phyloP scores from a whole-genome alignment of 108 stramenopile species.

The Cyclostephanos tholiformis region DNA sequence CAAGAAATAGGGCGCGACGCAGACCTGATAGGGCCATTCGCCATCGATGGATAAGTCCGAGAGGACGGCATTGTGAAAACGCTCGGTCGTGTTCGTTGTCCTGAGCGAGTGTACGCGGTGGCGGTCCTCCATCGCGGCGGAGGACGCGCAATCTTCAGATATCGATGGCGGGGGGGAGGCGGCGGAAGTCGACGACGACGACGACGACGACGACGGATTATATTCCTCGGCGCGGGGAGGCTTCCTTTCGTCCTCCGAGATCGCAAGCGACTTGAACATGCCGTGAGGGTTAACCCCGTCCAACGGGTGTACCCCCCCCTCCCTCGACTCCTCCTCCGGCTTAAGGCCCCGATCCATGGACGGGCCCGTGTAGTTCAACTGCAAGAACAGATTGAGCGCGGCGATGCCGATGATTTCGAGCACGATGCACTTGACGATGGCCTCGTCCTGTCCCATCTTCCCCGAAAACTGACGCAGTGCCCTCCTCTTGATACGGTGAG shows the following conservation, averaged over 20 bases:
- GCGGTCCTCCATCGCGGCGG: conserved; percentile 1
- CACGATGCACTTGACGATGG: conserved; percentile 47
- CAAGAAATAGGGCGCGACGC: conserved; percentile 68
- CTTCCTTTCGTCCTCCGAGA: conserved; percentile 16
- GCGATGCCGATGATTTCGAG: conserved; percentile 72
- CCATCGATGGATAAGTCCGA: conserved; percentile 73
- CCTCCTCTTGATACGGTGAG: conserved; percentile 46
- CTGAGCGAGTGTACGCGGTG: conserved; percentile 13
- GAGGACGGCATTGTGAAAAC: conserved; percentile 72
- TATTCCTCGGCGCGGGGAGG: not conserved
- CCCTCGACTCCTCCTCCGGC: conserved; percentile 28
- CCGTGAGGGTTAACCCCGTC: conserved; percentile 70
- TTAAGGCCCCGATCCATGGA: conserved; percentile 49
- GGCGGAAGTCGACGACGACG: not conserved
- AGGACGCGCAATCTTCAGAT: conserved; percentile 9
- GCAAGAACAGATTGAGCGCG: conserved; percentile 82
- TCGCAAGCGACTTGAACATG: conserved; percentile 48
- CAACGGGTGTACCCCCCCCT: conserved; percentile 29
- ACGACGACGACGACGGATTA: not conserved
- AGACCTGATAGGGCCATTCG: conserved; percentile 77
- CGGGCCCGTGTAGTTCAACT: conserved; percentile 87
- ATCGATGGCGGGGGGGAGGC: not conserved
- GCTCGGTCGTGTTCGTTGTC: conserved; percentile 25
- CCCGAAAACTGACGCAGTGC: conserved; percentile 33
- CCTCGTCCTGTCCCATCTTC: conserved; percentile 9